Evolutionary conservation across 345 rosid species (phyloP).

Genomic region (Pistacia integerrima): DNA sequence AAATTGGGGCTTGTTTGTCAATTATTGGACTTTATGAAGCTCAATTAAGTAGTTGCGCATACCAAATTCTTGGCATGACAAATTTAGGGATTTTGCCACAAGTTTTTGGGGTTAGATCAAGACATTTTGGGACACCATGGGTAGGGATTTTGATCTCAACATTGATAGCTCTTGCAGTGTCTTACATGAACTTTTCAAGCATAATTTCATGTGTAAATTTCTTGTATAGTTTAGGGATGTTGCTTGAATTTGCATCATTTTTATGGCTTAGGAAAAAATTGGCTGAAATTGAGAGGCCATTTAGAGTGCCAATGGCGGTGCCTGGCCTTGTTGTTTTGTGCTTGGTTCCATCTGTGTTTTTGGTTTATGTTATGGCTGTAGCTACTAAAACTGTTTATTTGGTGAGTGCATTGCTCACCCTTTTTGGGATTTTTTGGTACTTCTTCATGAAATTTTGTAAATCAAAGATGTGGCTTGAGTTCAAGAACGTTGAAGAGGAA

Average conservation of each 20-base stretch:
- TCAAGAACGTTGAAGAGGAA: slow-evolving; percentile 20
- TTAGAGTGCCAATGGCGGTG: slow-evolving; percentile 37
- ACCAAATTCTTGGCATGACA: slow-evolving; percentile 83
- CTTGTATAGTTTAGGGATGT: slow-evolving; percentile 51
- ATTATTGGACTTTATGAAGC: slow-evolving; percentile 58
- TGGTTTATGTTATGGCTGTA: slow-evolving; percentile 34
- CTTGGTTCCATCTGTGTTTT: slow-evolving; percentile 45
- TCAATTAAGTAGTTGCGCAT: slow-evolving; percentile 61
- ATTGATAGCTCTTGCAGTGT: slow-evolving; percentile 20
- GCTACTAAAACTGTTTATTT: slow-evolving; percentile 34
- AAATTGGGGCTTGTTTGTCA: slow-evolving; percentile 58
- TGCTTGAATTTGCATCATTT: slow-evolving; percentile 49
- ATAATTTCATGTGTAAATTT: slow-evolving; percentile 48
- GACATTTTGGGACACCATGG: slow-evolving; percentile 49
- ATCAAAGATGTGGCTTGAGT: slow-evolving; percentile 36
- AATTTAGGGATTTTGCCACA: slow-evolving; percentile 61
- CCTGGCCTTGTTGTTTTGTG: slow-evolving; percentile 38
- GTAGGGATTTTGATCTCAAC: slow-evolving; percentile 43
- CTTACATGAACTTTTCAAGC: slow-evolving; percentile 34
- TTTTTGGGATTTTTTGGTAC: slow-evolving; percentile 36
- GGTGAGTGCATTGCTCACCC: slow-evolving; percentile 30
- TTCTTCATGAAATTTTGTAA: slow-evolving; percentile 33
- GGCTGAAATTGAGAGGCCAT: slow-evolving; percentile 40
- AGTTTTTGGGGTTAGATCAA: slow-evolving; percentile 51
- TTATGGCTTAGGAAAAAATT: slow-evolving; percentile 45